phyloP scores from a whole-genome alignment of 495 filamentous ascomycete genomes.

The Opeltia flavorubescens region DNA sequence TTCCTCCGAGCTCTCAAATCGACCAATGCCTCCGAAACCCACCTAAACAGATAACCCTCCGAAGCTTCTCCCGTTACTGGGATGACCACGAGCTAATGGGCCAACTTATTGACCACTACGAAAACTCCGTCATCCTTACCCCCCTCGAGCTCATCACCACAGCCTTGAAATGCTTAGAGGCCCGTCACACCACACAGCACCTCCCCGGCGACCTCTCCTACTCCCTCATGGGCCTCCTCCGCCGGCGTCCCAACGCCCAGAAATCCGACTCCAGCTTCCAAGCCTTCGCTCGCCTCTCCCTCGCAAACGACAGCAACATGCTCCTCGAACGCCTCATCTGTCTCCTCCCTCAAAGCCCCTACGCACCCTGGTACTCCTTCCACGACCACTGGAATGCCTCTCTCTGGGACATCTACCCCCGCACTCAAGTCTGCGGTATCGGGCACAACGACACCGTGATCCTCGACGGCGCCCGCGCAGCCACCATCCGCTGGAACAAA shows the following conservation, averaged over 20 bases:
- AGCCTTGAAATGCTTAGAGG: conserved; percentile 17
- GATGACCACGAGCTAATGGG: conserved; percentile 9
- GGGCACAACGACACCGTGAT: conserved; percentile 25
- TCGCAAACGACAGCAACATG: conserved; percentile 28
- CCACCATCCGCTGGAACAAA: conserved; percentile 24
- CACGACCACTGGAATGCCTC: conserved; percentile 21
- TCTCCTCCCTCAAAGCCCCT: conserved; percentile 15
- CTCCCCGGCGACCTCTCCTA: conserved; percentile 27
- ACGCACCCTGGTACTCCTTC: conserved; percentile 18
- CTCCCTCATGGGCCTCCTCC: conserved; percentile 32
- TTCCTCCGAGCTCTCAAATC: conserved; percentile 1
- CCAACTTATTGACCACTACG: conserved; percentile 27
- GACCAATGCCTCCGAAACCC: not conserved
- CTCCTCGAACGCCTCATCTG: conserved; percentile 32
- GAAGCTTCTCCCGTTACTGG: conserved; percentile 7
- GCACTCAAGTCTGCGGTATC: conserved; percentile 25
- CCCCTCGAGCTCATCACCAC: conserved; percentile 12
- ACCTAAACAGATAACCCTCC: not conserved
- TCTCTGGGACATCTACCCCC: conserved; percentile 33
- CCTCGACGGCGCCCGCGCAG: conserved; percentile 23
- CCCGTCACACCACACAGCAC: conserved; percentile 12
- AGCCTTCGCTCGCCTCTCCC: conserved; percentile 30
- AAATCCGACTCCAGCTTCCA: conserved; percentile 27
- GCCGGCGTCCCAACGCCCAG: conserved; percentile 21
- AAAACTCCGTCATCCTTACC: conserved; percentile 22